Conservation (phyloP, 306 rosid species). For the Castanea mollissima region DNA sequence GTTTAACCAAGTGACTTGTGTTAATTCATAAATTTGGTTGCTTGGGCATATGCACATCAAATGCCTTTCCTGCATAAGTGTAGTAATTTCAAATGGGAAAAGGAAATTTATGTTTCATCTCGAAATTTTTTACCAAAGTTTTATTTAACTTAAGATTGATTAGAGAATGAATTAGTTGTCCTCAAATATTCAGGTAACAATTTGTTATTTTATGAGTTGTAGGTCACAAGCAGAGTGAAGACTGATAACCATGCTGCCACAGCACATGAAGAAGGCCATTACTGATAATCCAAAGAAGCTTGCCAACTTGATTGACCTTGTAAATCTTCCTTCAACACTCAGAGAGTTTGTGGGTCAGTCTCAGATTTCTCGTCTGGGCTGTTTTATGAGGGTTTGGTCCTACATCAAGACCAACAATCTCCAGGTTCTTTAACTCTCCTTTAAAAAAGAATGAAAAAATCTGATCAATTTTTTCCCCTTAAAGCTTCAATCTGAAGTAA, state of each 20-base stretch:
- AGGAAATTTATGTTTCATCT: not conserved
- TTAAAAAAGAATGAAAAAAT: not conserved
- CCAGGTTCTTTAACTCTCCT: slow-evolving; percentile 49
- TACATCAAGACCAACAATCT: slow-evolving; percentile 84
- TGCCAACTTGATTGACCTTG: slow-evolving; percentile 84
- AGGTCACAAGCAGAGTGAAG: not conserved
- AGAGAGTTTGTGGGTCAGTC: slow-evolving; percentile 84
- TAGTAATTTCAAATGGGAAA: not conserved
- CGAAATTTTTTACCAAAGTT: not conserved
- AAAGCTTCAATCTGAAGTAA: not conserved
- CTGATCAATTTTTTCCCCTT: too few relatives aligned
- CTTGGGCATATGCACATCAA: not conserved
- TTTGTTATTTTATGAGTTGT: not conserved
- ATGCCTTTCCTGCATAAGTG: not conserved
- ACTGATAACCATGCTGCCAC: slow-evolving; percentile 55
- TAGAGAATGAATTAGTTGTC: not conserved
- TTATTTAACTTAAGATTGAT: not conserved
- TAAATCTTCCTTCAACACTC: slow-evolving; percentile 70
- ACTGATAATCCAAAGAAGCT: slow-evolving; percentile 88
- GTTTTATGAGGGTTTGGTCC: slow-evolving; percentile 78
- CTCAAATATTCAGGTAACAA: not conserved
- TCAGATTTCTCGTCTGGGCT: slow-evolving; percentile 78
- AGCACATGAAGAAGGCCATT: slow-evolving; percentile 53
- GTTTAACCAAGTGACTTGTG: not conserved
- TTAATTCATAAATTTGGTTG: not conserved